Conservation (phyloP, 768 basidiomycete genomes). For the Hericium coralloides region DNA sequence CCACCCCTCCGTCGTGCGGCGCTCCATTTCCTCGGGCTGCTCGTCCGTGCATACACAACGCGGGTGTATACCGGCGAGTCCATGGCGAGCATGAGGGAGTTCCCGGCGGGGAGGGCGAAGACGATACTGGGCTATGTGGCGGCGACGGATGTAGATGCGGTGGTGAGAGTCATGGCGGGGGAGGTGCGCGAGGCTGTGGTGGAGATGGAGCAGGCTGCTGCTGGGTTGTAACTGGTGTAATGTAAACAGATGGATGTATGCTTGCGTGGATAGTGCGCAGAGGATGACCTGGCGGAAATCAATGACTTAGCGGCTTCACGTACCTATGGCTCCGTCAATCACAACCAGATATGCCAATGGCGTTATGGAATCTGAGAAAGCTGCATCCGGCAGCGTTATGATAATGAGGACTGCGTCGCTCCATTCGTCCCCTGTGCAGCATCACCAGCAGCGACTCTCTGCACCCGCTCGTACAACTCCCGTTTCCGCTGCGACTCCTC, state of each 20-base stretch:
- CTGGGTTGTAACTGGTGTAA: constrained; percentile 2
- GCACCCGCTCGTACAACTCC: constrained; percentile 53
- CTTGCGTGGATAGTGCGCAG: too few relatives aligned
- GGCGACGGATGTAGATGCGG: constrained; percentile 8
- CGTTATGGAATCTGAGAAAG: too few relatives aligned
- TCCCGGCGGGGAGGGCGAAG: constrained; percentile 6
- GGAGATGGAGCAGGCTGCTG: constrained; percentile 3
- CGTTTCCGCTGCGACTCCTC: constrained; percentile 55
- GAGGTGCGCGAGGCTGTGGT: constrained; percentile 11
- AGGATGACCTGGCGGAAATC: too few relatives aligned
- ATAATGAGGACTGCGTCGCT: too few relatives aligned
- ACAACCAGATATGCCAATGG: too few relatives aligned
- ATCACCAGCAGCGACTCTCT: constrained; percentile 19
- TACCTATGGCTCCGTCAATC: too few relatives aligned
- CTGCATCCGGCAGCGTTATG: too few relatives aligned
- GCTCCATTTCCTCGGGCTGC: constrained; percentile 66
- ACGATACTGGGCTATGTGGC: constrained; percentile 12
- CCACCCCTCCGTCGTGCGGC: constrained; percentile 82
- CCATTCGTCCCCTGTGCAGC: too few relatives aligned
- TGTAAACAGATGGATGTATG: neutral
- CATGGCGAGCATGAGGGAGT: constrained; percentile 19
- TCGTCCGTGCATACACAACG: constrained; percentile 54
- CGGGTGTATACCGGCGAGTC: constrained; percentile 28
- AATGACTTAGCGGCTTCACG: too few relatives aligned
- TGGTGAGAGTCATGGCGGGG: constrained; percentile 13